phyloP scores from a whole-genome alignment of 345 rosid genomes.

The Luvunga scandens region DNA sequence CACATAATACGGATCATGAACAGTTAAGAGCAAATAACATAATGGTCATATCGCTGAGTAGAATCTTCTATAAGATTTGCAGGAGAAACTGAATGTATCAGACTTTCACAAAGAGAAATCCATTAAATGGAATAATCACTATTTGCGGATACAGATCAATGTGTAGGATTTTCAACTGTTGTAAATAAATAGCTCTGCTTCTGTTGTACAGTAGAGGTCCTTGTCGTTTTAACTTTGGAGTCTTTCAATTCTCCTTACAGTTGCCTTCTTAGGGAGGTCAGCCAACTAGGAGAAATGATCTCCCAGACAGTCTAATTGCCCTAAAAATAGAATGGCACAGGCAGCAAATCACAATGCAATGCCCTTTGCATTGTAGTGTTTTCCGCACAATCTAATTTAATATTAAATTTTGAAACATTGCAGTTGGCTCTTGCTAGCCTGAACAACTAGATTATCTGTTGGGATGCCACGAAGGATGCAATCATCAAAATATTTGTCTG shows the following conservation, averaged over 20 bases:
- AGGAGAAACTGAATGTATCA: conserved; percentile 1
- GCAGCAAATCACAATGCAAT: conserved; percentile 2
- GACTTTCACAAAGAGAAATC: neutral
- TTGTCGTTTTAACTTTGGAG: neutral
- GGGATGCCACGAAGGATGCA: neutral
- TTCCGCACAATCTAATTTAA: neutral
- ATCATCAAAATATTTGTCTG: neutral
- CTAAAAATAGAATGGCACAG: neutral
- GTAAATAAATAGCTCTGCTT: neutral
- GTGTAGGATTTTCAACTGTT: neutral
- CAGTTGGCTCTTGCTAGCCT: conserved; percentile 1
- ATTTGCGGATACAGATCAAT: neutral
- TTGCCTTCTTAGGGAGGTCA: neutral
- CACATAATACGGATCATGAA: neutral
- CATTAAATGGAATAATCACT: neutral
- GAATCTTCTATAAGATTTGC: conserved; percentile 3
- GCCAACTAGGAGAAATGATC: neutral
- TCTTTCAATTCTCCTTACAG: neutral
- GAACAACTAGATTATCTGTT: neutral
- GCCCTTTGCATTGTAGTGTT: neutral
- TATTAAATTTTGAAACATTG: neutral
- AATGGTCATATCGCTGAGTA: neutral
- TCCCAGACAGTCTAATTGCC: neutral
- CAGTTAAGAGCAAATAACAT: neutral
- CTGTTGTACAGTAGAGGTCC: neutral